phyloP scores from a whole-genome alignment of 78 protist genomes.

The Parvularia atlantis region DNA sequence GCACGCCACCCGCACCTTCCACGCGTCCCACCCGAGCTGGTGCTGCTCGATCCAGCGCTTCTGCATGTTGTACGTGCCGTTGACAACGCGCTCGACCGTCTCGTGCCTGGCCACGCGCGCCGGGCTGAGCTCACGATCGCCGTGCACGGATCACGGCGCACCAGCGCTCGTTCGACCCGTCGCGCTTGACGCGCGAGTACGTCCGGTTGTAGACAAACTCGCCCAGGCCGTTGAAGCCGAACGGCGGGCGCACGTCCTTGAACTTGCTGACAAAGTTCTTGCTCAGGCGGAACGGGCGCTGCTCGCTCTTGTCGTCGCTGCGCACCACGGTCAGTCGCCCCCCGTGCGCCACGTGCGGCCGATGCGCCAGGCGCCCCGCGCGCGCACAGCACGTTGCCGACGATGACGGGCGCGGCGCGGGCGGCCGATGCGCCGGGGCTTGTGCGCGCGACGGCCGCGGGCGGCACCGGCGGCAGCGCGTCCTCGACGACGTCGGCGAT shows the following conservation, averaged over 20 bases:
- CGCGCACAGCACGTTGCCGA: too few relatives aligned
- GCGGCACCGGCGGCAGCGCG: too few relatives aligned
- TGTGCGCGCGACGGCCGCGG: too few relatives aligned
- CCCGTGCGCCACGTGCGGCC: not conserved
- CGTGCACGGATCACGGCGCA: not conserved
- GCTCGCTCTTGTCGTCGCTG: too few relatives aligned
- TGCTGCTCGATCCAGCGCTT: slow-evolving; percentile 48
- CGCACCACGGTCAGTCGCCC: too few relatives aligned
- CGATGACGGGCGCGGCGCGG: too few relatives aligned
- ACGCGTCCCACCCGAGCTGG: slow-evolving; percentile 39
- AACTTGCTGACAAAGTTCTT: slow-evolving; percentile 4
- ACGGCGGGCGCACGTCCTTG: slow-evolving; percentile 2
- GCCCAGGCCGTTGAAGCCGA: slow-evolving; percentile 74
- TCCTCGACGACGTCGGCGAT: too few relatives aligned
- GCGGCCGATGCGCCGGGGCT: too few relatives aligned
- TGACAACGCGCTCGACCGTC: slow-evolving; percentile 64
- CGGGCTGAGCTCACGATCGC: not conserved
- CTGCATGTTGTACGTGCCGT: slow-evolving; percentile 74
- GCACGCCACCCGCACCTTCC: not conserved
- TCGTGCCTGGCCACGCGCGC: not conserved
- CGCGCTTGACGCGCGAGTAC: slow-evolving; percentile 55
- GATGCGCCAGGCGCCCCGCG: not conserved
- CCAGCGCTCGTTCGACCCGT: slow-evolving; percentile 64
- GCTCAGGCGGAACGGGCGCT: not conserved
- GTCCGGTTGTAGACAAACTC: slow-evolving; percentile 74